A percentile compares a stretch with the other conserved stretches of the same genome.
Conservation (phyloP, 1,284 basidiomycete species). For the Cronartium ribicola region DNA sequence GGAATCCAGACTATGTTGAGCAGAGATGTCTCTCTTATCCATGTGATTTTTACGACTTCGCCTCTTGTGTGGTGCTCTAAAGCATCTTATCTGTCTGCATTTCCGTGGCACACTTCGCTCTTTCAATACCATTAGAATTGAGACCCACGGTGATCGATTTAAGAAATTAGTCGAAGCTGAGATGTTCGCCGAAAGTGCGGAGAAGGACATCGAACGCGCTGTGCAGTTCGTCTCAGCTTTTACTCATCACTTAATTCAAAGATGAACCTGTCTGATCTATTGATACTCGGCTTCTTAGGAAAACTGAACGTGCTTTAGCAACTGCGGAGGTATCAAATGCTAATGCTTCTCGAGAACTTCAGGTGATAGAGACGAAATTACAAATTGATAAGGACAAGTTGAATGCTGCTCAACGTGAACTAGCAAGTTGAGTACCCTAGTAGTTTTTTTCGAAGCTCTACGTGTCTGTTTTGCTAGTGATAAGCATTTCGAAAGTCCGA, state of each 20-base stretch:
- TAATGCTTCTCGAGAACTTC: conserved; percentile 16
- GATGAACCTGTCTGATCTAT: not conserved
- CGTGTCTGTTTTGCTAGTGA: too few relatives aligned
- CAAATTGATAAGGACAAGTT: conserved; percentile 26
- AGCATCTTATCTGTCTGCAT: too few relatives aligned
- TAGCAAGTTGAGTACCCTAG: conserved; percentile 1
- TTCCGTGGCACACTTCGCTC: not conserved
- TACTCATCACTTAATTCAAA: not conserved
- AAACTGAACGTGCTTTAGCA: conserved; percentile 9
- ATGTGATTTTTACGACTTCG: too few relatives aligned
- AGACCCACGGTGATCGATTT: conserved; percentile 62
- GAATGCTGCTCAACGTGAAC: conserved; percentile 3
- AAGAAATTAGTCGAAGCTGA: conserved; percentile 63
- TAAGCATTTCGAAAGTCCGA: too few relatives aligned
- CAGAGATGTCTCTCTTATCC: not conserved
- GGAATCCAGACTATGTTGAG: conserved; percentile 68
- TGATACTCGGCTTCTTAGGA: not conserved
- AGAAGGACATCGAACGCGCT: conserved; percentile 63
- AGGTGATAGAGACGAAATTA: conserved; percentile 27
- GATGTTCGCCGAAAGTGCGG: conserved; percentile 63
- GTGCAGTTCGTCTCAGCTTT: conserved; percentile 56
- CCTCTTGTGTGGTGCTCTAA: too few relatives aligned
- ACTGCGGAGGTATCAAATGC: not conserved
- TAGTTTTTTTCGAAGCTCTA: too few relatives aligned
- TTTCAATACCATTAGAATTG: conserved; percentile 56